Percentiles rank a stretch among this genome's conserved stretches.
Conservation (phyloP, 495 filamentous ascomycete genomes). For the Cercophora sp. region DNA sequence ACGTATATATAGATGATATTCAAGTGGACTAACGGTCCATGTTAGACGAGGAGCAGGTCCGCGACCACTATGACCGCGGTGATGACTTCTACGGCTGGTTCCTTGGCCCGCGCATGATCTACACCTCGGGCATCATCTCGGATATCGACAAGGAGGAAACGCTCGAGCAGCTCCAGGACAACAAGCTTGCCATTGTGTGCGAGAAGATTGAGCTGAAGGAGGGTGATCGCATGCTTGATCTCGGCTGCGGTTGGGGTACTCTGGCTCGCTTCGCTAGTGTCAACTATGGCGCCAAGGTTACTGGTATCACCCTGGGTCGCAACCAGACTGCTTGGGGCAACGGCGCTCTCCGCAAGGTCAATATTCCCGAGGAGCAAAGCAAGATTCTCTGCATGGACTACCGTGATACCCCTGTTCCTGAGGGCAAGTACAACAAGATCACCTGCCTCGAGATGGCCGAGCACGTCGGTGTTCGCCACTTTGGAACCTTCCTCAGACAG, state of each 20-base stretch:
- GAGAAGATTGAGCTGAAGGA: slow-evolving; percentile 74
- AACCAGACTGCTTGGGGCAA: slow-evolving; percentile 87
- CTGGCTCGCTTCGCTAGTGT: slow-evolving; percentile 73
- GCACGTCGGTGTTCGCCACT: slow-evolving; percentile 79
- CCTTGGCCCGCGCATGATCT: slow-evolving; percentile 86
- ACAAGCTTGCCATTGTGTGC: slow-evolving; percentile 81
- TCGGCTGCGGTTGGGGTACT: slow-evolving; percentile 86
- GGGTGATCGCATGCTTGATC: slow-evolving; percentile 72
- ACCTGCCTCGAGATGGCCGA: slow-evolving; percentile 88
- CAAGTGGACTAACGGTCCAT: slow-evolving; percentile 16
- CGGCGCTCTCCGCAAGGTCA: slow-evolving; percentile 63
- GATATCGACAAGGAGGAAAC: slow-evolving; percentile 72
- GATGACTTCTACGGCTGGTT: slow-evolving; percentile 91
- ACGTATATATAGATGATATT: neutral
- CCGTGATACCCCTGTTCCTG: slow-evolving; percentile 70
- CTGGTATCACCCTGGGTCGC: slow-evolving; percentile 74
- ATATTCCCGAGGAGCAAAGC: slow-evolving; percentile 66
- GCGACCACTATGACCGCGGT: slow-evolving; percentile 81
- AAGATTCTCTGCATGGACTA: slow-evolving; percentile 79
- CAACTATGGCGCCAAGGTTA: slow-evolving; percentile 73
- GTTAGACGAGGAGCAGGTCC: slow-evolving; percentile 80
- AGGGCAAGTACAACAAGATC: slow-evolving; percentile 75
- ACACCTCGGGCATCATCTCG: slow-evolving; percentile 77
- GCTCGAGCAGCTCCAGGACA: slow-evolving; percentile 83
- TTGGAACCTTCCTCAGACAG: slow-evolving; percentile 64